phyloP scores from a whole-genome alignment of 805 yeast genomes.

The Wickerhamomyces bisporus region DNA sequence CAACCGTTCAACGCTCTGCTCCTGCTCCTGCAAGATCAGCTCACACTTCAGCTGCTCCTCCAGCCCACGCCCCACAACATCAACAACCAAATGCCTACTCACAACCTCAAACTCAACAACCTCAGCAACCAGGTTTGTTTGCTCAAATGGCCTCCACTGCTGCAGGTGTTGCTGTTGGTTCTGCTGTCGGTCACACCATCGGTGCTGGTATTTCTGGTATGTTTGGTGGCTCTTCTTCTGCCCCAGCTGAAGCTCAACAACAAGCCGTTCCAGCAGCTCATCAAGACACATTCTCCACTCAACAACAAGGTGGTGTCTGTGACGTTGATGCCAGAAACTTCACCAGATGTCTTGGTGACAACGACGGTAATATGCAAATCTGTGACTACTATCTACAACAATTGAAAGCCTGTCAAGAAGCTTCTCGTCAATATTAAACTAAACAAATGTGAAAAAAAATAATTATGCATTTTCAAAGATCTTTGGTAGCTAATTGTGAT shows the following conservation, averaged over 20 bases:
- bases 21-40: slow-evolving; percentile 65
- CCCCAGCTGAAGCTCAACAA: slow-evolving; percentile 41
- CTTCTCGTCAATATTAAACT: slow-evolving; percentile 69
- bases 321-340: slow-evolving; percentile 92
- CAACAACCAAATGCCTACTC: slow-evolving; percentile 43
- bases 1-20: slow-evolving; percentile 35
- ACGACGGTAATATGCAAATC: slow-evolving; percentile 92
- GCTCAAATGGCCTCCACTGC: slow-evolving; percentile 99
- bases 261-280: slow-evolving; percentile 37
- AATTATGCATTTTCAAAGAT: neutral
- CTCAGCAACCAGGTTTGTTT: slow-evolving; percentile 77
- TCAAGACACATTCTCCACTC: slow-evolving; percentile 28
- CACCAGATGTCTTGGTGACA: slow-evolving; percentile 92
- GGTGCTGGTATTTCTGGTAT: slow-evolving; percentile 91
- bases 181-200: slow-evolving; percentile 92
- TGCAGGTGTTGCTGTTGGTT: slow-evolving; percentile 99
- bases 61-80: slow-evolving; percentile 39
- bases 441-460: no score
- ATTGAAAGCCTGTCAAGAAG: slow-evolving; percentile 95
- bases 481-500: no score
- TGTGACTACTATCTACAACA: slow-evolving; percentile 97
- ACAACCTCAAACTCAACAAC: slow-evolving; percentile 53
- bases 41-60: slow-evolving; percentile 59
- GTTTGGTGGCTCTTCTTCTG: slow-evolving; percentile 75
- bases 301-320: slow-evolving; percentile 55